phyloP scores from a whole-genome alignment of 2,329 filamentous ascomycete species.

The Fusarium bulbicola region DNA sequence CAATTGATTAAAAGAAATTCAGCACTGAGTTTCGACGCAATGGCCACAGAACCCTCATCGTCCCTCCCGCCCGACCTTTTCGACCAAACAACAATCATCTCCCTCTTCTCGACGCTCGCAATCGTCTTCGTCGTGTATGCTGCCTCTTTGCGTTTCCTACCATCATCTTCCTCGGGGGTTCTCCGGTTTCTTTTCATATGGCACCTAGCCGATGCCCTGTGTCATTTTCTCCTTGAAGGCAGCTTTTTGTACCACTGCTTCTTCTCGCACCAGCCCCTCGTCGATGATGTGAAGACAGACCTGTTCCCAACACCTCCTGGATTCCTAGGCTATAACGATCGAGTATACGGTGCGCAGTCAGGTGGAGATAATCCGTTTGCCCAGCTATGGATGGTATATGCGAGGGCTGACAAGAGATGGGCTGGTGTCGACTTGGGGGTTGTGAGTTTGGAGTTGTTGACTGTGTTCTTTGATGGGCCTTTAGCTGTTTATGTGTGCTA shows the following conservation, averaged over 20 bases:
- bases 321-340: conserved; percentile 59
- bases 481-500: conserved; percentile 69
- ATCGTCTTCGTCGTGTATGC: conserved; percentile 61
- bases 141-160: conserved; percentile 57
- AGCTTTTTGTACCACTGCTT: conserved; percentile 95
- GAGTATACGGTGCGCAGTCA: conserved; percentile 66
- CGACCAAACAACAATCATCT: conserved; percentile 67
- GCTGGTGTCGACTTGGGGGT: conserved; percentile 69
- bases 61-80: conserved; percentile 64
- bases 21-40: not conserved
- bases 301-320: conserved; percentile 61
- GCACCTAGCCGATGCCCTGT: conserved; percentile 92
- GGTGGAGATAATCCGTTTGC: conserved; percentile 64
- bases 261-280: conserved; percentile 65
- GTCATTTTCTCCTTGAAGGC: conserved; percentile 91
- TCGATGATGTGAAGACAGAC: conserved; percentile 35
- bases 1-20: not conserved
- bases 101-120: conserved; percentile 63
- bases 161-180: conserved; percentile 61
- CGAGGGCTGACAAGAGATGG: conserved; percentile 71
- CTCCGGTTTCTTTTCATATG: conserved; percentile 87
- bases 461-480: conserved; percentile 69
- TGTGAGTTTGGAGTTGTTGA: conserved; percentile 71
- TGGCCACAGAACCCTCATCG: conserved; percentile 32
- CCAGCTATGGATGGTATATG: conserved; percentile 75